These are phyloP conservation scores for Pachysandra terminalis DNA, from an alignment of 164 flowering plant species.

Conservation along the genomic window DNA sequence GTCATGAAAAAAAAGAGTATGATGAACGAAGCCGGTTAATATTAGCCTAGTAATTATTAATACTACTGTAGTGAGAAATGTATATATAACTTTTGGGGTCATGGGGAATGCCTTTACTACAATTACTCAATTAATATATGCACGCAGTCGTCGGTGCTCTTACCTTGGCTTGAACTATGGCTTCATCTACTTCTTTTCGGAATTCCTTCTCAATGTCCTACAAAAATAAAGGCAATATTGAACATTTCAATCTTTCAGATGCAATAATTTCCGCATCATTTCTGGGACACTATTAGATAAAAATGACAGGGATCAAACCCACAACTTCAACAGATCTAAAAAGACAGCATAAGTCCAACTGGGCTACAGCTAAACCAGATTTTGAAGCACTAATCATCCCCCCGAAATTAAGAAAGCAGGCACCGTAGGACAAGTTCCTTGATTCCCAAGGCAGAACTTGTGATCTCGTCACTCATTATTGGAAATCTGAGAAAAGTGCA, in stretches of 20 bases:
- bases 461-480: neutral
- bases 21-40: neutral
- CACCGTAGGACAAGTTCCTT: neutral
- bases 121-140: neutral
- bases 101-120: neutral
- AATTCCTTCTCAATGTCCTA: slow-evolving; percentile 86
- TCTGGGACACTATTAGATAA: neutral
- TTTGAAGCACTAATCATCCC: neutral
- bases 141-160: slow-evolving; percentile 6
- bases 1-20: neutral
- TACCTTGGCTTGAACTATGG: slow-evolving; percentile 96
- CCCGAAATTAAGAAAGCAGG: neutral
- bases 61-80: neutral
- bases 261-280: neutral
- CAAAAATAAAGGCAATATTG: slow-evolving; percentile 3
- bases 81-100: neutral
- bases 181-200: slow-evolving; percentile 90
- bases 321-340: neutral
- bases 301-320: neutral
- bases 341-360: neutral
- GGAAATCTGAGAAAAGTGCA: neutral
- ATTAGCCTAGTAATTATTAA: no score
- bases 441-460: neutral
- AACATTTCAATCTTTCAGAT: neutral
- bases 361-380: neutral